These are phyloP conservation scores for Thalassiosira delicatula DNA, from an alignment of 352 stramenopile genomes.

Conservation along the genomic window DNA sequence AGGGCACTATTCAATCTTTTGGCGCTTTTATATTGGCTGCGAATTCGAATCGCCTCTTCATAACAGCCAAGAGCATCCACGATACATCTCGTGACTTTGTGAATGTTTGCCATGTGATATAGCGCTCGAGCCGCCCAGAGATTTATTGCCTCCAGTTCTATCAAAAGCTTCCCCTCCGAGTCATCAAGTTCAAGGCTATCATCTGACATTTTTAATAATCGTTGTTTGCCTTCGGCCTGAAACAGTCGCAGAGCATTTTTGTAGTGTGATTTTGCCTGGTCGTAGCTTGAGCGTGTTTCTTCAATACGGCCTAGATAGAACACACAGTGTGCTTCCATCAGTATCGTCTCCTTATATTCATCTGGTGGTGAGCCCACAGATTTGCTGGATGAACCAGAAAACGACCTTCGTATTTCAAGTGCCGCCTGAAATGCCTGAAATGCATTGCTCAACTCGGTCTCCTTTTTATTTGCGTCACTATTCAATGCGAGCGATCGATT, in stretches of 20 bases:
- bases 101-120: constrained; percentile 53
- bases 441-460: constrained; percentile 52
- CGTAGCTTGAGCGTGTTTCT: constrained; percentile 40
- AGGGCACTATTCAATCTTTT: constrained; percentile 55
- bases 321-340: constrained; percentile 61
- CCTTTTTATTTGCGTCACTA: constrained; percentile 42
- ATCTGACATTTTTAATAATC: constrained; percentile 24
- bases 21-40: constrained; percentile 42
- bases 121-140: constrained; percentile 58
- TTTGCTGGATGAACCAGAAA: constrained; percentile 18
- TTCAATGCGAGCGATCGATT: constrained; percentile 45
- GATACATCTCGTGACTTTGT: constrained; percentile 39
- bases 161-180: constrained; percentile 43
- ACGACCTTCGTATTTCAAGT: constrained; percentile 41
- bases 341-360: constrained; percentile 15
- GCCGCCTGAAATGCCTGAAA: constrained; percentile 50
- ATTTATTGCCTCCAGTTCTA: constrained; percentile 67
- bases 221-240: constrained; percentile 54
- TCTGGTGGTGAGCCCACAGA: neutral
- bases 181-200: constrained; percentile 5
- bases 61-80: constrained; percentile 42
- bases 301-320: constrained; percentile 64
- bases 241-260: constrained; percentile 52
- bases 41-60: constrained; percentile 58
- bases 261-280: constrained; percentile 51